Evolutionary conservation across 1,139 yeast genomes (phyloP).

Genomic region (Debaryomyces subglobosus): DNA sequence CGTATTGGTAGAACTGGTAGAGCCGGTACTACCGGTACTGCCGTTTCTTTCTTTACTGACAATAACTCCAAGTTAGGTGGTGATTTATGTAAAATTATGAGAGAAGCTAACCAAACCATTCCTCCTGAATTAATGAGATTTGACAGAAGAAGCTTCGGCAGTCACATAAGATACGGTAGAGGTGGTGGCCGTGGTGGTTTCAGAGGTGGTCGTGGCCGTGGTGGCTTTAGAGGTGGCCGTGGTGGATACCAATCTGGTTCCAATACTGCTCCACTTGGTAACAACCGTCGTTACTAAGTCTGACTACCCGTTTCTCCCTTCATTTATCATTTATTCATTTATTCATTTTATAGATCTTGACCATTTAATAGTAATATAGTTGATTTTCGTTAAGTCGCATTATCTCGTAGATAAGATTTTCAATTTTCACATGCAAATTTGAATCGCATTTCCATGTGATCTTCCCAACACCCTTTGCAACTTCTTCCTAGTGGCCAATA

Average conservation of each 20-base stretch:
- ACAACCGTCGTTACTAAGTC: slow-evolving; percentile 32
- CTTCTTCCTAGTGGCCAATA: slow-evolving; percentile 3
- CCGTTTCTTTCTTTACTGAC: slow-evolving; percentile 91
- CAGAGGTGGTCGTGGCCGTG: slow-evolving; percentile 40
- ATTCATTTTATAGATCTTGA: slow-evolving; percentile 4
- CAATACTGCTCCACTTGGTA: slow-evolving; percentile 33
- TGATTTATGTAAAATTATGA: slow-evolving; percentile 84
- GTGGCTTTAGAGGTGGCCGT: slow-evolving; percentile 32
- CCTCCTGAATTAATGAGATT: slow-evolving; percentile 64
- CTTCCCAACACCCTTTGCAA: slow-evolving; percentile 10
- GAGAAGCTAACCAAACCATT: slow-evolving; percentile 92
- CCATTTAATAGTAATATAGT: slow-evolving; percentile 6
- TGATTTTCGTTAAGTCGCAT: neutral
- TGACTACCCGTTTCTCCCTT: neutral
- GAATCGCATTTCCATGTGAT: slow-evolving; percentile 8
- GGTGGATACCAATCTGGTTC: slow-evolving; percentile 31
- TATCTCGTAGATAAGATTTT: neutral
- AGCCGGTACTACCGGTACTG: slow-evolving; percentile 96
- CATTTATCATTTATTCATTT: neutral
- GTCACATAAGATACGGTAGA: slow-evolving; percentile 62
- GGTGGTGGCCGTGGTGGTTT: slow-evolving; percentile 59
- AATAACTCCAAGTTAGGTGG: slow-evolving; percentile 88
- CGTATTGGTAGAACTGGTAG: slow-evolving; percentile 98
- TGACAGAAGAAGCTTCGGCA: slow-evolving; percentile 57
- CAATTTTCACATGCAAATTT: slow-evolving; percentile 12